phyloP scores from a whole-genome alignment of 1,284 basidiomycete genomes.

The Cutaneotrichosporon cutaneum region DNA sequence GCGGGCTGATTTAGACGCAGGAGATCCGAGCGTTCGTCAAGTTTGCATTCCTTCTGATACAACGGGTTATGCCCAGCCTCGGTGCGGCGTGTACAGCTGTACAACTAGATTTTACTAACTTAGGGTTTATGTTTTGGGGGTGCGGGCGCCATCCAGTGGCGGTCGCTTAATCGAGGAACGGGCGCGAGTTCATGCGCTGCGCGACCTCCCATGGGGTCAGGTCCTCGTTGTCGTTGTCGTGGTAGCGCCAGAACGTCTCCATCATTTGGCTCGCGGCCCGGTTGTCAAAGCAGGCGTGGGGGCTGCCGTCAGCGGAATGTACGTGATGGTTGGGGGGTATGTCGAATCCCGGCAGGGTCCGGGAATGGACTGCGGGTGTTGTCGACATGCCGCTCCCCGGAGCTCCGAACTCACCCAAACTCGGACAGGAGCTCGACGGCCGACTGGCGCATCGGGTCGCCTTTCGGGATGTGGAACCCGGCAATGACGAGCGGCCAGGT shows the following conservation, averaged over 20 bases:
- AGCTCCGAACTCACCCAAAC: conserved; percentile 36
- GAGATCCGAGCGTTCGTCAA: background rate
- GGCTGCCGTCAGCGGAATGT: conserved; percentile 21
- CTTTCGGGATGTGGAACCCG: conserved; percentile 42
- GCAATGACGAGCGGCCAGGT: conserved; percentile 50
- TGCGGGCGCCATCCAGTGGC: background rate
- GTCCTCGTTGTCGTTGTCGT: conserved; percentile 27
- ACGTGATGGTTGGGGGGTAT: background rate
- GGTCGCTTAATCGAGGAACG: conserved; percentile 26
- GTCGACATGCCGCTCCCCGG: background rate
- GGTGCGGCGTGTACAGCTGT: background rate
- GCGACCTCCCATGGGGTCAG: conserved; percentile 31
- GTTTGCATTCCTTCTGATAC: background rate
- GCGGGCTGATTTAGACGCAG: no score
- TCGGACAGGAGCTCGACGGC: conserved; percentile 41
- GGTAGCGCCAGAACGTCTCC: conserved; percentile 35
- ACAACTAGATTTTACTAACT: background rate
- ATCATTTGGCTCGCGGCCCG: conserved; percentile 33
- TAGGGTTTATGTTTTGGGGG: background rate
- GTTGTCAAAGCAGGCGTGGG: conserved; percentile 49
- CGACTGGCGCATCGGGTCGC: conserved; percentile 36
- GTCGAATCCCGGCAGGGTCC: background rate
- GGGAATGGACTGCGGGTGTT: background rate
- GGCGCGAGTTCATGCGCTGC: conserved; percentile 26
- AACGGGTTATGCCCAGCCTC: background rate